Base-by-base conservation (phyloP, 352 stramenopile genomes). In the Phytopythium sindhum region DNA sequence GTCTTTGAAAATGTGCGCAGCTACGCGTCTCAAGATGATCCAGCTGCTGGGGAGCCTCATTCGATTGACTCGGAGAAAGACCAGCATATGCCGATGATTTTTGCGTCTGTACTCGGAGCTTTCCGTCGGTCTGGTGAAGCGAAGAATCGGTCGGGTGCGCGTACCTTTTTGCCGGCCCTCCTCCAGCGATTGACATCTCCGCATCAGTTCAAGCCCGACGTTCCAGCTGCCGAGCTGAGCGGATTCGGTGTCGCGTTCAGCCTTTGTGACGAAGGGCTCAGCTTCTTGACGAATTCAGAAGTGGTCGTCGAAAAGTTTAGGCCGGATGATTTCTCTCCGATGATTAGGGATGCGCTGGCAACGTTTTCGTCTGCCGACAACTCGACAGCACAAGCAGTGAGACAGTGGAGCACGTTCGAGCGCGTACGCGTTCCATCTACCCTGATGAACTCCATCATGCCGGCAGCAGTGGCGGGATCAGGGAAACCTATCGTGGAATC, bases 161-260 rank as follows among this genome's bases (percentile, higher is more conserved):
- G 41, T 24, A 26, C n/a, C 9, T 61, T 61, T 12, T 29, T 61
- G 23, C 56, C 56, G 15, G 19, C 24, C 0, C 15, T 52, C 2
- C 56, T 61, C 19, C 39, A 39, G 17, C 39, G 39, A 28, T n/a
- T 61, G 15, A 11, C 39, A 4, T 37, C 37, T 12, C 39, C 41
- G 26, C 37, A n/a, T n/a, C 41, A 78, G 53, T 64, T 56, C 15
- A 66, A 73, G 29, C 59, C 55, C 23, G 48, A 67, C 15, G 54
- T 39, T 58, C 56, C 56, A 28, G 64, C 48, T 23, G 68, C 72
- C 24, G 78, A 78, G 29, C 62, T 87, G 17, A 78, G 76, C 60
- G 80, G 80, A 11, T 89, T 86, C 57, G 80, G 80, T 10, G 67
- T 89, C 17, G 54, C 69, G 26, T 89, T 87, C 47, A 81, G 71